A percentile compares a stretch with the other conserved stretches of the same genome.
These are phyloP conservation scores for Edaphochlamys debaryana DNA, from an alignment of 139 green algal genomes.

Conservation along the genomic window DNA sequence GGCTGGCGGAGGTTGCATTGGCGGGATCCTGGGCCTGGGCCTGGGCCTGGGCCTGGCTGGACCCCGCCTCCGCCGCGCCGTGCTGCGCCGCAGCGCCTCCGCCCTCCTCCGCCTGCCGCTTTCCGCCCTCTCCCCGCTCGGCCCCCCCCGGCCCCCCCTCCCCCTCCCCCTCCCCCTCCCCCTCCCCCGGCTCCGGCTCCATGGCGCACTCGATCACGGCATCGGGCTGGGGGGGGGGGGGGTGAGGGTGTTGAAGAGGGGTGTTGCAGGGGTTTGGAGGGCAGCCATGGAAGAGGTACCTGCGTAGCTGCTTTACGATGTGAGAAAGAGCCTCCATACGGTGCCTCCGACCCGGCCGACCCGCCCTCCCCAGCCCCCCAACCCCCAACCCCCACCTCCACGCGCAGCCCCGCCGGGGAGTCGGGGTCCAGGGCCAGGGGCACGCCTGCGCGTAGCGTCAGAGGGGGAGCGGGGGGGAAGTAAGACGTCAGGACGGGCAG, in stretches of 20 bases:
- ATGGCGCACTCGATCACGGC: not conserved
- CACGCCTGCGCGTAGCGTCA: constrained; percentile 4
- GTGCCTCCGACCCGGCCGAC: too few relatives aligned
- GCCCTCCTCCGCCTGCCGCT: not conserved
- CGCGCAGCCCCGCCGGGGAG: not conserved
- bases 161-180: not conserved
- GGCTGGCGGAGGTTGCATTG: too few relatives aligned
- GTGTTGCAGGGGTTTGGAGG: too few relatives aligned
- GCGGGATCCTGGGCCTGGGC: not conserved
- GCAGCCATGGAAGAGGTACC: too few relatives aligned
- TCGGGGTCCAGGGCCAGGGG: constrained; percentile 20
- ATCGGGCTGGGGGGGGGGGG: constrained; percentile 6
- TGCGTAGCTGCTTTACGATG: too few relatives aligned
- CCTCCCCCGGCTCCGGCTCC: not conserved
- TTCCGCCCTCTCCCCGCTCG: not conserved
- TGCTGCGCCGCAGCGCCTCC: too few relatives aligned
- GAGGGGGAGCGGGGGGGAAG: not conserved
- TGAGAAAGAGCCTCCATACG: too few relatives aligned
- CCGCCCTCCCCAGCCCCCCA: too few relatives aligned
- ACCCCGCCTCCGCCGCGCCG: not conserved
- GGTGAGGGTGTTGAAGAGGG: too few relatives aligned
- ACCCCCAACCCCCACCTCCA: constrained; percentile 18
- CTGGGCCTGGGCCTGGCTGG: not conserved
- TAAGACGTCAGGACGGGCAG: too few relatives aligned
- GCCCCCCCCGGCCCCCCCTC: not conserved